Conservation (phyloP, 352 stramenopile genomes). For the Phytophthora pisi region DNA sequence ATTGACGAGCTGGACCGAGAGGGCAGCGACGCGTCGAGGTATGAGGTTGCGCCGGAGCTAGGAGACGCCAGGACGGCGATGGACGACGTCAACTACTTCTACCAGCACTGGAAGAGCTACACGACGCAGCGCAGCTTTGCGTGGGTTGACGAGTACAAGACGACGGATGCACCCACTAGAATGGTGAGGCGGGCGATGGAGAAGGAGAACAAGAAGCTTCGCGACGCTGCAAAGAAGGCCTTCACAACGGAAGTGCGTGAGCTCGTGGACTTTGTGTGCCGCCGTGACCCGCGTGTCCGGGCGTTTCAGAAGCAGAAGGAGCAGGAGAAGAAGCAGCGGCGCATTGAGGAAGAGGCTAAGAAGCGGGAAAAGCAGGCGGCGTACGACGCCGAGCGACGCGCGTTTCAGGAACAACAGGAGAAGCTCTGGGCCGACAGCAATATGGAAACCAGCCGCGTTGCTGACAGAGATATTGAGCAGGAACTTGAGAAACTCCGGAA, state of each 20-base stretch:
- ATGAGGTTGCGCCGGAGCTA: slow-evolving; percentile 47
- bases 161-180: slow-evolving; percentile 76
- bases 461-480: slow-evolving; percentile 62
- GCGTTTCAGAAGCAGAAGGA: slow-evolving; percentile 73
- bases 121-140: slow-evolving; percentile 73
- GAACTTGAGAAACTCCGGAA: slow-evolving; percentile 68
- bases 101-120: slow-evolving; percentile 83
- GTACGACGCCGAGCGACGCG: slow-evolving; percentile 62
- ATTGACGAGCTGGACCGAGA: slow-evolving; percentile 74
- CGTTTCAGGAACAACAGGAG: slow-evolving; percentile 74
- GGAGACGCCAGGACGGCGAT: slow-evolving; percentile 48
- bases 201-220: slow-evolving; percentile 91
- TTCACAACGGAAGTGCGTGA: slow-evolving; percentile 82
- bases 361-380: slow-evolving; percentile 64
- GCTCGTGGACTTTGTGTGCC: slow-evolving; percentile 84
- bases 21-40: slow-evolving; percentile 16
- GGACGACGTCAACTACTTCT: slow-evolving; percentile 72
- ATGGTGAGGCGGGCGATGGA: slow-evolving; percentile 84
- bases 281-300: slow-evolving; percentile 75
- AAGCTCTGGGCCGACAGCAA: slow-evolving; percentile 57
- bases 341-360: slow-evolving; percentile 55
- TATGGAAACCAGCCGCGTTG: slow-evolving; percentile 51
- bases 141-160: slow-evolving; percentile 87
- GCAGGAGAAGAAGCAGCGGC: slow-evolving; percentile 55
- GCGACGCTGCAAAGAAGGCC: slow-evolving; percentile 74